phyloP scores from a whole-genome alignment of 257 asterid genomes.

The Linaria vulgaris region DNA sequence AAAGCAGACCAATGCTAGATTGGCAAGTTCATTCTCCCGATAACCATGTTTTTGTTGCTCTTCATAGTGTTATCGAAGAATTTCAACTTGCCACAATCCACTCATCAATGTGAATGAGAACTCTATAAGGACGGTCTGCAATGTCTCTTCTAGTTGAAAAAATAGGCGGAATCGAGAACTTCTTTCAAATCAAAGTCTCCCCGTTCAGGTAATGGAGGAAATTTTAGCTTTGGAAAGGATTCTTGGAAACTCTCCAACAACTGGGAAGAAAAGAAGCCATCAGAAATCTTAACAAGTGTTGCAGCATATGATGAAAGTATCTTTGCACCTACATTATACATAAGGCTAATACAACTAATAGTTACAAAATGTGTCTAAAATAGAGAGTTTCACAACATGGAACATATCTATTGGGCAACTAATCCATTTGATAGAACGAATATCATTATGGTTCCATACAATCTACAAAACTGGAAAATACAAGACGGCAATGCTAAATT shows the following conservation, averaged over 20 bases:
- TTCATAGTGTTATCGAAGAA: not conserved
- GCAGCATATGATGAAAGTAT: not conserved
- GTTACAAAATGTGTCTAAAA: not conserved
- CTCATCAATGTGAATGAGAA: slow-evolving; percentile 6
- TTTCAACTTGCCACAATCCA: not conserved
- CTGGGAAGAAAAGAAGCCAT: slow-evolving; percentile 37
- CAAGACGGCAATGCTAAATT: too few relatives aligned
- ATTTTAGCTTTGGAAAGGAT: slow-evolving; percentile 63
- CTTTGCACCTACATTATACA: not conserved
- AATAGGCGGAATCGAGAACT: slow-evolving; percentile 75
- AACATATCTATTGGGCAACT: too few relatives aligned
- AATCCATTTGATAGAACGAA: too few relatives aligned
- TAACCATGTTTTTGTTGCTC: not conserved
- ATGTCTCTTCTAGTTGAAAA: slow-evolving; percentile 67
- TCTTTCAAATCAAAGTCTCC: slow-evolving; percentile 91
- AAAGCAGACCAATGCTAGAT: not conserved
- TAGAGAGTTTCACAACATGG: too few relatives aligned
- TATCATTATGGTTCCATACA: too few relatives aligned
- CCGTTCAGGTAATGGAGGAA: slow-evolving; percentile 84
- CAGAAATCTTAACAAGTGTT: slow-evolving; percentile 4
- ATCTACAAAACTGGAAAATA: too few relatives aligned
- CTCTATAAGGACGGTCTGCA: slow-evolving; percentile 22
- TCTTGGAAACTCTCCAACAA: slow-evolving; percentile 62
- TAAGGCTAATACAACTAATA: not conserved
- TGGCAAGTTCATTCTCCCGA: slow-evolving; percentile 1